Evolutionary conservation across 202 grass and related monocot genomes (phyloP).

Genomic region (Carex arenaria): DNA sequence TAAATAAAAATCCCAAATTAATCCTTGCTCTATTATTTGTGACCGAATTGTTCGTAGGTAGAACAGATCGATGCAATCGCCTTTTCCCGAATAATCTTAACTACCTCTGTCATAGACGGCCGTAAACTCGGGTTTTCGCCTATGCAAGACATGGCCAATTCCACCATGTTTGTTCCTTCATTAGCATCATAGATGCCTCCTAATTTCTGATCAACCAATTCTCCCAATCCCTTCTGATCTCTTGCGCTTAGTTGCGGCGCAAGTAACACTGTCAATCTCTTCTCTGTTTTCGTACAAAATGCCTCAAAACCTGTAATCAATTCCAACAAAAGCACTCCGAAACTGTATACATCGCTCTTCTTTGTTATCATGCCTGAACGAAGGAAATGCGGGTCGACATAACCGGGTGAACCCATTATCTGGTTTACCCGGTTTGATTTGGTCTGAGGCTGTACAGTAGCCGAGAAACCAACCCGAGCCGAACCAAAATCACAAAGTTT

Average conservation of each 20-base stretch:
- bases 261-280: constrained; percentile 43
- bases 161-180: constrained; percentile 38
- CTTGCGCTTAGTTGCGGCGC: constrained; percentile 12
- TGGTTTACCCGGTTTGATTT: constrained; percentile 27
- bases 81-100: constrained; percentile 51
- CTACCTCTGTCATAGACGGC: constrained; percentile 86
- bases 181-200: constrained; percentile 26
- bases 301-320: constrained; percentile 60
- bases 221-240: not conserved
- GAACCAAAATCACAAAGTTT: constrained; percentile 98
- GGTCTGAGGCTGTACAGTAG: constrained; percentile 31
- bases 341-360: constrained; percentile 89
- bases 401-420: constrained; percentile 75
- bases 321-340: constrained; percentile 84
- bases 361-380: constrained; percentile 65
- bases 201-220: constrained; percentile 51
- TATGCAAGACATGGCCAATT: constrained; percentile 57
- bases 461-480: constrained; percentile 49
- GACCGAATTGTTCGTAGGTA: constrained; percentile 30
- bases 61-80: constrained; percentile 31
- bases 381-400: constrained; percentile 75
- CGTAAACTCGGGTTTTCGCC: constrained; percentile 54
- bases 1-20: not conserved
- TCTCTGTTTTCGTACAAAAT: constrained; percentile 44
- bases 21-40: constrained; percentile 19